Evolutionary conservation across 495 filamentous ascomycete genomes (phyloP).

Genomic region (Aspergillus sclerotiicarbonarius): DNA sequence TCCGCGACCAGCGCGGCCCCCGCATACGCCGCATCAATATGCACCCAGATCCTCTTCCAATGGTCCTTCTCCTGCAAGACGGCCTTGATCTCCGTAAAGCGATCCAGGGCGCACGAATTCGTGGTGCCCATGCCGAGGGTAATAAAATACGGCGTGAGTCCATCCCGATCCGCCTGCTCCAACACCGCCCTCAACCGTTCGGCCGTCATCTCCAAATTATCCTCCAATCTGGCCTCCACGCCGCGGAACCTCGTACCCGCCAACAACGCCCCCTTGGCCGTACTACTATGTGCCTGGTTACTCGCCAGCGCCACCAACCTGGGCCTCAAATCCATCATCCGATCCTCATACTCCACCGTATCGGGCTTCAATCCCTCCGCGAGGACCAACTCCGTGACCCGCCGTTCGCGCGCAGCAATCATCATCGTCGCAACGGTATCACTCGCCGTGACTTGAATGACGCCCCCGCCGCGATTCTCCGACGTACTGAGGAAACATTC

Average conservation of each 20-base stretch:
- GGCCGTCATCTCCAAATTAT: slow-evolving; percentile 72
- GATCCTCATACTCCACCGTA: slow-evolving; percentile 48
- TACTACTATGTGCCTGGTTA: slow-evolving; percentile 76
- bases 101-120: slow-evolving; percentile 81
- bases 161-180: slow-evolving; percentile 58
- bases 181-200: slow-evolving; percentile 57
- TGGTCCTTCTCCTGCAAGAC: slow-evolving; percentile 59
- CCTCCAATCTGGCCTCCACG: slow-evolving; percentile 57
- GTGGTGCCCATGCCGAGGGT: slow-evolving; percentile 88
- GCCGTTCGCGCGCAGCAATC: slow-evolving; percentile 83
- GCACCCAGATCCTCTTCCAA: slow-evolving; percentile 74
- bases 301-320: slow-evolving; percentile 80
- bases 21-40: slow-evolving; percentile 96
- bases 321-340: slow-evolving; percentile 61
- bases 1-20: slow-evolving; percentile 78
- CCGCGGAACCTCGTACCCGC: slow-evolving; percentile 75
- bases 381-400: slow-evolving; percentile 55
- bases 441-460: slow-evolving; percentile 91
- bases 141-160: slow-evolving; percentile 81
- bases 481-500: slow-evolving; percentile 73
- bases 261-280: slow-evolving; percentile 84
- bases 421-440: slow-evolving; percentile 86
- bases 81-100: slow-evolving; percentile 66
- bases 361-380: slow-evolving; percentile 50
- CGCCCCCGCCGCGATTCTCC: slow-evolving; percentile 74